phyloP scores from a whole-genome alignment of 345 rosid species.

The Citrus reticulata region DNA sequence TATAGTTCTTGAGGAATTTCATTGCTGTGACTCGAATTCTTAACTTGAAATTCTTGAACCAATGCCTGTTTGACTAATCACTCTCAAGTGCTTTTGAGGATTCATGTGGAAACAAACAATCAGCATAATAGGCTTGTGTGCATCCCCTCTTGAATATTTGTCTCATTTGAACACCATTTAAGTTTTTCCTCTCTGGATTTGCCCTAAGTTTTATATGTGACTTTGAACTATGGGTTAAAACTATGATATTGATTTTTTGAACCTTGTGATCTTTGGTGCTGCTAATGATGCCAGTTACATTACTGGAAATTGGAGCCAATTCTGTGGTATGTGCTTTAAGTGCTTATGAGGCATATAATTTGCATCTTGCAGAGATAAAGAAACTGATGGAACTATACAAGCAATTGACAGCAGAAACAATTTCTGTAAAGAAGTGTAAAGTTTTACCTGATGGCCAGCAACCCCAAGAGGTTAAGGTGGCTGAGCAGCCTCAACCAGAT shows the following conservation, averaged over 20 bases:
- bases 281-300: background rate
- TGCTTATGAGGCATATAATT: background rate
- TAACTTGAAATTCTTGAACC: background rate
- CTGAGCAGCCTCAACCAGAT: constrained; percentile 14
- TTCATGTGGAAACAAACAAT: background rate
- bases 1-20: background rate
- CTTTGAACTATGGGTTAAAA: background rate
- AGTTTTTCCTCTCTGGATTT: background rate
- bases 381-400: constrained; percentile 51
- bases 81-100: background rate
- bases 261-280: background rate
- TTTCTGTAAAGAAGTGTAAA: constrained; percentile 23
- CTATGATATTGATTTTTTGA: background rate
- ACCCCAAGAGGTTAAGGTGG: constrained; percentile 9
- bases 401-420: constrained; percentile 46
- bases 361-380: constrained; percentile 55
- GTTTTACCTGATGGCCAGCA: constrained; percentile 28
- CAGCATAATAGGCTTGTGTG: background rate
- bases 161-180: background rate
- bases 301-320: background rate
- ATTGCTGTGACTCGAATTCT: background rate
- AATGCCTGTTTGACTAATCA: background rate
- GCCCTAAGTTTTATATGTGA: background rate
- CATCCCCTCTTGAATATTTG: background rate
- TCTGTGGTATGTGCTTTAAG: background rate